Conservation (phyloP, 495 filamentous ascomycete genomes). For the Aspergillus bertholletiae region DNA sequence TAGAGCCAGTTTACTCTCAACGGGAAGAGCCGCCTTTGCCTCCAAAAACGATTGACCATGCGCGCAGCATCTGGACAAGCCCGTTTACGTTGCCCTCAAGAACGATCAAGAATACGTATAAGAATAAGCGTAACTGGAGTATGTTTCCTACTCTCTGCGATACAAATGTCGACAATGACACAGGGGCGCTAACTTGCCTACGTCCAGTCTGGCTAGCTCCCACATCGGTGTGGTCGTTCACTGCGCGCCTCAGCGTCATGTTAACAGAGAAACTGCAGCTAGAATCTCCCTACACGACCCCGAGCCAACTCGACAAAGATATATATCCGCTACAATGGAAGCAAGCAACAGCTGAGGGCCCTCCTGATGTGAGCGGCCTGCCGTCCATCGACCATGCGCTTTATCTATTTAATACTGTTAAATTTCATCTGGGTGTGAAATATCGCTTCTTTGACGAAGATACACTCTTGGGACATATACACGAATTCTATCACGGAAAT, state of each 20-base stretch:
- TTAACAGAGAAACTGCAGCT: constrained; percentile 25
- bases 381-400: constrained; percentile 34
- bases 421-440: constrained; percentile 31
- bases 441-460: constrained; percentile 38
- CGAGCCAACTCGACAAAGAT: constrained; percentile 23
- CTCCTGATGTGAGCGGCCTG: constrained; percentile 24
- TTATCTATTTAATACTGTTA: constrained; percentile 33
- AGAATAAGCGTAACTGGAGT: constrained; percentile 24
- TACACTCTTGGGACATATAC: constrained; percentile 22
- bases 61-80: constrained; percentile 19
- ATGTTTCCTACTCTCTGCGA: no score
- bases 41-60: constrained; percentile 5
- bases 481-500: constrained; percentile 25
- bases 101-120: constrained; percentile 14
- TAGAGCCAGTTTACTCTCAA: neutral
- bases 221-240: constrained; percentile 29
- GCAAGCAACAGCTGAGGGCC: constrained; percentile 11
- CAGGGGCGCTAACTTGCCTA: no score
- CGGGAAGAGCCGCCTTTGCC: neutral
- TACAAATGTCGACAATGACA: no score
- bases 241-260: constrained; percentile 25
- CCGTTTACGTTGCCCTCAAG: constrained; percentile 20
- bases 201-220: constrained; percentile 29
- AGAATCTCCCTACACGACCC: constrained; percentile 4
- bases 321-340: constrained; percentile 32